Conservation (phyloP, 2,329 filamentous ascomycete genomes). For the Ophiostoma angusticollis region DNA sequence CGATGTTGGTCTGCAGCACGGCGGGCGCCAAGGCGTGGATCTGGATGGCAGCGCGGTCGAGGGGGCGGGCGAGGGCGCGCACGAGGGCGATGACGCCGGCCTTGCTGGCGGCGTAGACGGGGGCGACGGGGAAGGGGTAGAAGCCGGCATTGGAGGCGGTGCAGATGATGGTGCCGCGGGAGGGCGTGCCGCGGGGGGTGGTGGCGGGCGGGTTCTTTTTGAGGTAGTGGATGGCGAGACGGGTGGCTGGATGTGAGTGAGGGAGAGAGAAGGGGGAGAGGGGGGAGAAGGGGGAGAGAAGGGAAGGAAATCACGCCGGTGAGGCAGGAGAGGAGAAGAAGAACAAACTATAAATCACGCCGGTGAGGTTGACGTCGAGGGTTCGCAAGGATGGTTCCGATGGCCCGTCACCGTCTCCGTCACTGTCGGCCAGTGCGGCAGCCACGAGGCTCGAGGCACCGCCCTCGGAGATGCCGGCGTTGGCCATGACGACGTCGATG, state of each 20-base stretch:
- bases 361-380: slow-evolving; percentile 26
- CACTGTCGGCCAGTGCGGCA: slow-evolving; percentile 12
- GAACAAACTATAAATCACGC: slow-evolving; percentile 31
- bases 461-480: slow-evolving; percentile 34
- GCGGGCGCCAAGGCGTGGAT: slow-evolving; percentile 39
- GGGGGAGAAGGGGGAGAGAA: no score
- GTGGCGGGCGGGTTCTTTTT: slow-evolving; percentile 24
- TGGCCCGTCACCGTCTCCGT: slow-evolving; percentile 20
- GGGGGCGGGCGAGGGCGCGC: slow-evolving; percentile 28
- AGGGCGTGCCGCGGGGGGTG: neutral
- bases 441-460: slow-evolving; percentile 19
- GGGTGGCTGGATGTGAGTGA: no score
- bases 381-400: slow-evolving; percentile 23
- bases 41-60: slow-evolving; percentile 30
- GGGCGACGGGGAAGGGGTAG: slow-evolving; percentile 37
- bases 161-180: slow-evolving; percentile 34
- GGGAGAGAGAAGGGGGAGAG: no score
- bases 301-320: neutral
- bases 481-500: slow-evolving; percentile 36
- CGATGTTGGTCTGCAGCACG: slow-evolving; percentile 35
- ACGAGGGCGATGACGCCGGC: slow-evolving; percentile 36
- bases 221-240: slow-evolving; percentile 37
- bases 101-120: slow-evolving; percentile 36
- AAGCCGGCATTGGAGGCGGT: slow-evolving; percentile 40
- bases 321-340: neutral